These are phyloP conservation scores for Mucor ambiguus DNA, from an alignment of 371 early-diverging fungal genomes.

Conservation along the genomic window DNA sequence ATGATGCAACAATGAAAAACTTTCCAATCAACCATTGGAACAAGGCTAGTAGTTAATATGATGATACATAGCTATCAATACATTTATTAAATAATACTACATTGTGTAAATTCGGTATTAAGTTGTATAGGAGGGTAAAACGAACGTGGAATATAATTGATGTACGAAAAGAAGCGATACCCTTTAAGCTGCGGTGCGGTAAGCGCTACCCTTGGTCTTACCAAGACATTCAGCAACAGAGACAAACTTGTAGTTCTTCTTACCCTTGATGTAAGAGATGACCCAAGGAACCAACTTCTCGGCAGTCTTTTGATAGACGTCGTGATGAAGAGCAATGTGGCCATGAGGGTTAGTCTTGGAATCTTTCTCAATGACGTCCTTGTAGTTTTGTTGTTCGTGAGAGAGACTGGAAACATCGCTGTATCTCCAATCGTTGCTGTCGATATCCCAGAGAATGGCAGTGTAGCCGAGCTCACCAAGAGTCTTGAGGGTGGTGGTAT, in stretches of 20 bases:
- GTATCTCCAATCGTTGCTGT: conserved; percentile 36
- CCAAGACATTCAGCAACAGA: conserved; percentile 51
- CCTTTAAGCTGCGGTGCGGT: conserved; percentile 18
- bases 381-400: conserved; percentile 19
- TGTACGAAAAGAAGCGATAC: background rate
- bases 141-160: background rate
- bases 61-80: background rate
- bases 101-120: background rate
- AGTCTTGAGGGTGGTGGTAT: conserved; percentile 18
- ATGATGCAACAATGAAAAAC: too few relatives aligned
- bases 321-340: conserved; percentile 35
- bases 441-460: conserved; percentile 34
- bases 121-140: background rate
- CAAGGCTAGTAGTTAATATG: background rate
- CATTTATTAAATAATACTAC: conserved; percentile 3
- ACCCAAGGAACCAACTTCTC: conserved; percentile 42
- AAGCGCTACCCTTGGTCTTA: conserved; percentile 28
- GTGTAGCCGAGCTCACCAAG: conserved; percentile 28
- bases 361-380: conserved; percentile 28
- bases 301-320: conserved; percentile 53
- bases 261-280: conserved; percentile 41
- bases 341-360: conserved; percentile 25
- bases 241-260: conserved; percentile 45
- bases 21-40: too few relatives aligned
- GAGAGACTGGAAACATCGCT: conserved; percentile 6